These are phyloP conservation scores for Coniferiporia sulphurascens DNA, from an alignment of 1,284 basidiomycete species.

Conservation along the genomic window DNA sequence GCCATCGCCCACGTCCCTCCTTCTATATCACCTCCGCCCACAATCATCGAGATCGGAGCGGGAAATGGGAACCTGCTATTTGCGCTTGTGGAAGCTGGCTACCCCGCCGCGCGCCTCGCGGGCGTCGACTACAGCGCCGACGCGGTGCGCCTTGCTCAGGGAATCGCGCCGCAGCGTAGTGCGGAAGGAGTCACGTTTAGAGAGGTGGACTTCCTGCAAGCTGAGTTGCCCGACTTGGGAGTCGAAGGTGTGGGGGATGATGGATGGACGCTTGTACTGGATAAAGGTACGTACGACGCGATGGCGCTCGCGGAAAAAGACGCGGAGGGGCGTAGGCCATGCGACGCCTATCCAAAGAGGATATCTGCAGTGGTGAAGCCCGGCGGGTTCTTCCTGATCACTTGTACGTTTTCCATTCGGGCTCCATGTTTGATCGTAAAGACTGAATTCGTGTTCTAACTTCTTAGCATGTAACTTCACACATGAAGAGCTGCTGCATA, in stretches of 20 bases:
- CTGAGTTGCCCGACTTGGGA: constrained; percentile 31
- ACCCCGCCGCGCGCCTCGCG: constrained; percentile 46
- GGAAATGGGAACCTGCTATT: constrained; percentile 86
- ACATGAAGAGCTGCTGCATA: constrained; percentile 65
- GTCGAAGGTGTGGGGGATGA: background rate
- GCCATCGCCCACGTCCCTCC: constrained; percentile 45
- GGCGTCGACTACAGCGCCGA: constrained; percentile 82
- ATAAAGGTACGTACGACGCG: constrained; percentile 86
- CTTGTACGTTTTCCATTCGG: constrained; percentile 47
- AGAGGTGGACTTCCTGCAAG: constrained; percentile 55
- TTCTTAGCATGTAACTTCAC: constrained; percentile 83
- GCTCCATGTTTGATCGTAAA: background rate
- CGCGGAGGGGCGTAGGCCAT: constrained; percentile 48
- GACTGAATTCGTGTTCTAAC: background rate
- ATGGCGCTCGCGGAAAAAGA: constrained; percentile 74
- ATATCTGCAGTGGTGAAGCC: constrained; percentile 56
- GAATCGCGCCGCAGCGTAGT: constrained; percentile 45
- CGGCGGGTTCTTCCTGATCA: constrained; percentile 77
- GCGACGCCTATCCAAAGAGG: constrained; percentile 57
- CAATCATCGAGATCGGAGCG: constrained; percentile 71
- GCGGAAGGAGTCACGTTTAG: constrained; percentile 43
- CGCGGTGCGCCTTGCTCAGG: constrained; percentile 57
- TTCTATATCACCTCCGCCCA: constrained; percentile 31
- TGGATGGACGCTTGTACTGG: constrained; percentile 64
- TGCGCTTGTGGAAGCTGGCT: constrained; percentile 64